These are phyloP conservation scores for Xylariaceae sp. DNA, from an alignment of 2,329 filamentous ascomycete genomes.

Conservation along the genomic window DNA sequence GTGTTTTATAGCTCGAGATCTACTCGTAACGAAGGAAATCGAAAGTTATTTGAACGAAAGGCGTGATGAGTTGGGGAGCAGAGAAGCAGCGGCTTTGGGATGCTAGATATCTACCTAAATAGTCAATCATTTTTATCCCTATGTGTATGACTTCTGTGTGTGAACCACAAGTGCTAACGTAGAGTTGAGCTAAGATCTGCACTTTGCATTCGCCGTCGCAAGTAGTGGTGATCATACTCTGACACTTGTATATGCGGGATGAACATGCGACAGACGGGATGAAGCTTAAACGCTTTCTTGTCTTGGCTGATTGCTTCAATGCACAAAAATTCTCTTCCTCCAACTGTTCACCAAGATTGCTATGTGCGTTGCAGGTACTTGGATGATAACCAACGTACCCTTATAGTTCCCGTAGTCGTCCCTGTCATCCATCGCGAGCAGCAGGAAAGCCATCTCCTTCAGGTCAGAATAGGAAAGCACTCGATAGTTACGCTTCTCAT, in stretches of 20 bases:
- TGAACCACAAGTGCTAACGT: neutral
- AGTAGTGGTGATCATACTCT: slow-evolving; percentile 17
- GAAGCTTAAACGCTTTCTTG: neutral
- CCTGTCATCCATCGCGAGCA: too few relatives aligned
- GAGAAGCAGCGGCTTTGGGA: too few relatives aligned
- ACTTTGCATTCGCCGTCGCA: slow-evolving; percentile 12
- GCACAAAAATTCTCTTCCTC: too few relatives aligned
- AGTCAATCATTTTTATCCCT: neutral
- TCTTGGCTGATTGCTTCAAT: slow-evolving; percentile 15
- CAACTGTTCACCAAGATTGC: too few relatives aligned
- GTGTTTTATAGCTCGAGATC: slow-evolving; percentile 21
- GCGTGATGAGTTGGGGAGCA: neutral
- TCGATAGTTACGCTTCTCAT: too few relatives aligned
- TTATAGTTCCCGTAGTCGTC: too few relatives aligned
- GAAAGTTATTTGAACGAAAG: neutral
- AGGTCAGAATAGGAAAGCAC: too few relatives aligned
- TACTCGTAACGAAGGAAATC: slow-evolving; percentile 28
- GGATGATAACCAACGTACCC: too few relatives aligned
- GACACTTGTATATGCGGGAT: neutral
- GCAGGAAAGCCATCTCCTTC: too few relatives aligned
- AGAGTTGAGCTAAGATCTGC: neutral
- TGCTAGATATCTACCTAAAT: neutral
- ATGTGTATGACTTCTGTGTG: neutral
- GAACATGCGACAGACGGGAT: slow-evolving; percentile 10
- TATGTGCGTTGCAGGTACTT: too few relatives aligned